A percentile compares a stretch with the other conserved stretches of the same genome.
phyloP scores from a whole-genome alignment of 148 eudicot species.

The Rhododendron henanense region DNA sequence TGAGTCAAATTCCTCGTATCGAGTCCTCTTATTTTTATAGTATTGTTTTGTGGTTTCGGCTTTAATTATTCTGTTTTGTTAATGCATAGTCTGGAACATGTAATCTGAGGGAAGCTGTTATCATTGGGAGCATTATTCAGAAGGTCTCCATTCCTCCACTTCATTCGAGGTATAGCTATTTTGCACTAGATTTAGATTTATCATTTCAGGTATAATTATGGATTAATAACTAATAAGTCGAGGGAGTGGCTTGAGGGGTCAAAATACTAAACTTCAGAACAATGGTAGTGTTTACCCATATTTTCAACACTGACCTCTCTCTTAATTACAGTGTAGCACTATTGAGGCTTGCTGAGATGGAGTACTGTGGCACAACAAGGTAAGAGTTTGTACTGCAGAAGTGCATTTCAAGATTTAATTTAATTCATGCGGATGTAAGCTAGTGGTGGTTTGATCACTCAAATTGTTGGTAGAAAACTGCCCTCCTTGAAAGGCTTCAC shows the following conservation, averaged over 20 bases:
- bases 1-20: background rate
- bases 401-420: background rate
- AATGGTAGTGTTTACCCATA: background rate
- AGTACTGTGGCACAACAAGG: constrained; percentile 97
- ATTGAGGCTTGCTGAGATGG: constrained; percentile 83
- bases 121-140: constrained; percentile 68
- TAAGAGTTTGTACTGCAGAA: constrained; percentile 14
- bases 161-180: constrained; percentile 62
- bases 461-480: background rate
- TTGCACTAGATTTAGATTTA: background rate
- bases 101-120: constrained; percentile 79
- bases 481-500: background rate
- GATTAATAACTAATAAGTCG: background rate
- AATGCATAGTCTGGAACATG: constrained; percentile 73
- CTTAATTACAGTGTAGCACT: constrained; percentile 74
- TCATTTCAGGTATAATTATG: background rate
- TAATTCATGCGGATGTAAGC: background rate
- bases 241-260: background rate
- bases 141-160: constrained; percentile 68
- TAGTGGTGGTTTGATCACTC: no score
- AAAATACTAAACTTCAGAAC: no score
- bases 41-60: background rate
- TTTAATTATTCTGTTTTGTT: background rate
- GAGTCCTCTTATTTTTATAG: background rate
- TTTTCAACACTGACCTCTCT: constrained; percentile 1